phyloP scores from a whole-genome alignment of 1,139 yeast species.

The Debaryomyces fabryi region DNA sequence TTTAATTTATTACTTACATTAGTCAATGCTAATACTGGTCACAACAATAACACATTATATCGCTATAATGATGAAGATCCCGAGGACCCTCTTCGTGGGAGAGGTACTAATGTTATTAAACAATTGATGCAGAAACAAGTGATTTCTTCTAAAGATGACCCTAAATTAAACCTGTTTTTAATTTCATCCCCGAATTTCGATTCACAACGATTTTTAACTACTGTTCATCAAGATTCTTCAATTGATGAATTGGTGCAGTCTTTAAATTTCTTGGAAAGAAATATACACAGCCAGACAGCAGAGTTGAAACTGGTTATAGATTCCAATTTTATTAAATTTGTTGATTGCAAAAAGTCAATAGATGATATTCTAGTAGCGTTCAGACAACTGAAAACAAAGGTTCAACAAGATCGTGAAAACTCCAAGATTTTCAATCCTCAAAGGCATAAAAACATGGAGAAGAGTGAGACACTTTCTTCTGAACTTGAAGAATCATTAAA shows the following conservation, averaged over 20 bases:
- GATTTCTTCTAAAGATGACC: slow-evolving; percentile 41
- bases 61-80: slow-evolving; percentile 23
- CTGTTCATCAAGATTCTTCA: slow-evolving; percentile 71
- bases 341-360: slow-evolving; percentile 67
- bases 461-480: slow-evolving; percentile 29
- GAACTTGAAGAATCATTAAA: slow-evolving; percentile 49
- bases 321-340: slow-evolving; percentile 72
- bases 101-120: slow-evolving; percentile 45
- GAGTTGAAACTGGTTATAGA: slow-evolving; percentile 70
- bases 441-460: slow-evolving; percentile 23
- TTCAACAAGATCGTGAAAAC: slow-evolving; percentile 41
- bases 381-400: slow-evolving; percentile 37
- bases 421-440: slow-evolving; percentile 45
- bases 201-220: slow-evolving; percentile 67
- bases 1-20: slow-evolving; percentile 31
- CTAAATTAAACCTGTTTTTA: slow-evolving; percentile 55
- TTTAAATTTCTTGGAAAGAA: slow-evolving; percentile 58
- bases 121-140: slow-evolving; percentile 43
- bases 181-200: slow-evolving; percentile 75
- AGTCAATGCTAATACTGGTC: slow-evolving; percentile 19
- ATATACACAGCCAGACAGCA: slow-evolving; percentile 65
- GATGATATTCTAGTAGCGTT: slow-evolving; percentile 41
- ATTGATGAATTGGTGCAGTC: slow-evolving; percentile 62
- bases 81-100: slow-evolving; percentile 60
- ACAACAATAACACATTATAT: slow-evolving; percentile 11